Evolutionary conservation across 768 basidiomycete species (phyloP).

Genomic region (Cantharellus cinnabarinus): DNA sequence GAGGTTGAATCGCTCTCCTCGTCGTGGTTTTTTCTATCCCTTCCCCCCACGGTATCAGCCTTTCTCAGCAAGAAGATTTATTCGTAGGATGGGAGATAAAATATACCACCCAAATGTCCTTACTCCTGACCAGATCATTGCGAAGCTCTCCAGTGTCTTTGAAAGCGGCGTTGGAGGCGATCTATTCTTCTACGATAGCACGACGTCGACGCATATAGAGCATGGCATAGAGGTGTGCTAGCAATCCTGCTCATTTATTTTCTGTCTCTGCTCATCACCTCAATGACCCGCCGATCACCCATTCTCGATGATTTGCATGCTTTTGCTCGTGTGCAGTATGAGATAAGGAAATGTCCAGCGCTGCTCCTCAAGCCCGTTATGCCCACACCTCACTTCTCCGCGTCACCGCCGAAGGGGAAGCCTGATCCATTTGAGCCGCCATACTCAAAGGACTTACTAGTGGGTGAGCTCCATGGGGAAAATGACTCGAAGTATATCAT

Average conservation of each 20-base stretch:
- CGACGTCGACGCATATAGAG: slow-evolving; percentile 37
- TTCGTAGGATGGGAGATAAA: too few species aligned
- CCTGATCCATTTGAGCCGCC: slow-evolving; percentile 72
- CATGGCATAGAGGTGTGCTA: slow-evolving; percentile 38
- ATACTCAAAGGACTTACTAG: slow-evolving; percentile 50
- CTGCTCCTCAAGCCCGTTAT: slow-evolving; percentile 53
- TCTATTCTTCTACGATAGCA: slow-evolving; percentile 62
- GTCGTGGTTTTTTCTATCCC: too few species aligned
- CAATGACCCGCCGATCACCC: background rate
- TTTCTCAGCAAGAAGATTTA: too few species aligned
- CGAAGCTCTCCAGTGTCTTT: slow-evolving; percentile 2
- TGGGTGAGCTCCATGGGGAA: slow-evolving; percentile 55
- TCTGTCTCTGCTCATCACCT: background rate
- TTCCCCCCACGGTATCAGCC: too few species aligned
- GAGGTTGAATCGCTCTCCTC: too few species aligned
- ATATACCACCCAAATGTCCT: background rate
- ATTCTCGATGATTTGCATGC: background rate
- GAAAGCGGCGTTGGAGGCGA: slow-evolving; percentile 32
- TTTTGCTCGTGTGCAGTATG: slow-evolving; percentile 33
- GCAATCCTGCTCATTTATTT: slow-evolving; percentile 6
- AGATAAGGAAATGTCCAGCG: slow-evolving; percentile 70
- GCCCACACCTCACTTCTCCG: slow-evolving; percentile 25
- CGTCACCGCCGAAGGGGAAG: slow-evolving; percentile 15
- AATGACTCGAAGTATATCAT: slow-evolving; percentile 41
- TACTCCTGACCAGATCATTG: background rate